phyloP scores from a whole-genome alignment of 2,329 filamentous ascomycete genomes.

The Ceratocystis cacaofunesta region DNA sequence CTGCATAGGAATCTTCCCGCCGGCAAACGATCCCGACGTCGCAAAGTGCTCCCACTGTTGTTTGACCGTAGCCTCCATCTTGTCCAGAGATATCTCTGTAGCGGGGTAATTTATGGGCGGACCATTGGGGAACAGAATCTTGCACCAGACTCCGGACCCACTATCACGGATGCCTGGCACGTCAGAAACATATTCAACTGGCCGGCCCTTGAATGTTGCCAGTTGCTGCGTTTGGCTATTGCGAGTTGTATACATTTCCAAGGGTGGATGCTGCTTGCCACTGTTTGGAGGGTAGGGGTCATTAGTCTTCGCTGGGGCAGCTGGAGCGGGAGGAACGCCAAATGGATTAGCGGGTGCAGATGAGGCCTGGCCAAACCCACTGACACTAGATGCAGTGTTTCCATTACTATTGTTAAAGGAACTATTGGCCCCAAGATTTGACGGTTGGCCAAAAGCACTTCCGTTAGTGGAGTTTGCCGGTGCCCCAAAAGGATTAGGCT shows the following conservation, averaged over 20 bases:
- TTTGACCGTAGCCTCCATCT: slow-evolving; percentile 45
- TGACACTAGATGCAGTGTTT: background rate
- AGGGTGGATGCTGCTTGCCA: slow-evolving; percentile 30
- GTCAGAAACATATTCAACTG: slow-evolving; percentile 41
- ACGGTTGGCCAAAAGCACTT: slow-evolving; percentile 16
- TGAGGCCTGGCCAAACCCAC: slow-evolving; percentile 13
- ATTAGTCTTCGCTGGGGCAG: slow-evolving; percentile 15
- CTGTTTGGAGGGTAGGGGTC: slow-evolving; percentile 33
- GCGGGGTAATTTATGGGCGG: slow-evolving; percentile 48
- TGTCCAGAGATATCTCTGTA: slow-evolving; percentile 42
- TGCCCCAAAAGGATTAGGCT: slow-evolving; percentile 23
- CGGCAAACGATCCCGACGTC: slow-evolving; percentile 51
- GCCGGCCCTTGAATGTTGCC: slow-evolving; percentile 46
- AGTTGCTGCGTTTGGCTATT: slow-evolving; percentile 31
- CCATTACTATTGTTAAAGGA: slow-evolving; percentile 11
- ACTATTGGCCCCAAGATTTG: slow-evolving; percentile 6
- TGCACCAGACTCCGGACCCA: slow-evolving; percentile 40
- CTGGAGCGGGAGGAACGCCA: slow-evolving; percentile 10
- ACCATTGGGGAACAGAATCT: slow-evolving; percentile 61
- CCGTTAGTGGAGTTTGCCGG: slow-evolving; percentile 16
- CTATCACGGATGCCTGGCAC: slow-evolving; percentile 34
- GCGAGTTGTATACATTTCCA: slow-evolving; percentile 31
- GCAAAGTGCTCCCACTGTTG: slow-evolving; percentile 50
- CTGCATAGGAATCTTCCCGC: slow-evolving; percentile 57
- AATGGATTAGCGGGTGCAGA: slow-evolving; percentile 7